Evolutionary conservation across 805 yeast genomes (phyloP).

Genomic region (Yamadazyma paraphyllophila): DNA sequence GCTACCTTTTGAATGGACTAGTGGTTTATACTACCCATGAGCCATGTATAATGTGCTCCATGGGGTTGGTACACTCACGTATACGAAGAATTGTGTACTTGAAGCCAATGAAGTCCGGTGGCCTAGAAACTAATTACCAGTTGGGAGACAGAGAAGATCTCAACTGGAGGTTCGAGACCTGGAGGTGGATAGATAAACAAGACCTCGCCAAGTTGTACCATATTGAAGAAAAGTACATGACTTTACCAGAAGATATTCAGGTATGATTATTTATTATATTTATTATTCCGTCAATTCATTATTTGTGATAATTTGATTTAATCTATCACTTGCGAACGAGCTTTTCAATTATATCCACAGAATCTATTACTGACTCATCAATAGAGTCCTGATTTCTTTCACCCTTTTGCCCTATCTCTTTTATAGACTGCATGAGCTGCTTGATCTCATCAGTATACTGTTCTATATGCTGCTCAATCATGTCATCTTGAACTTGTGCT

Average conservation of each 20-base stretch:
- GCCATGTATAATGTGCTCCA: slow-evolving; percentile 94
- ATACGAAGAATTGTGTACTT: slow-evolving; percentile 66
- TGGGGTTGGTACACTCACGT: slow-evolving; percentile 94
- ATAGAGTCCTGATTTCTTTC: not conserved
- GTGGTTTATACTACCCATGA: slow-evolving; percentile 90
- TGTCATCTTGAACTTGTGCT: not conserved
- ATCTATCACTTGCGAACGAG: not conserved
- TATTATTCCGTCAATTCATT: not conserved
- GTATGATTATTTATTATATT: slow-evolving; percentile 1
- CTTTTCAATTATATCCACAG: slow-evolving; percentile 1
- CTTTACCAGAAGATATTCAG: not conserved
- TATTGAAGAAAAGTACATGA: slow-evolving; percentile 2
- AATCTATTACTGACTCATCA: not conserved
- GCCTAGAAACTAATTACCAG: slow-evolving; percentile 65
- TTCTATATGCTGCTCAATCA: slow-evolving; percentile 10
- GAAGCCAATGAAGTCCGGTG: slow-evolving; percentile 38
- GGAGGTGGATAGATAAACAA: slow-evolving; percentile 53
- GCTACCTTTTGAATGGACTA: slow-evolving; percentile 71
- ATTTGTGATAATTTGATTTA: not conserved
- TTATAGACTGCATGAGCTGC: slow-evolving; percentile 2
- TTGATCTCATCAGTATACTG: slow-evolving; percentile 6
- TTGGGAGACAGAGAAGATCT: slow-evolving; percentile 72
- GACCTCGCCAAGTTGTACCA: slow-evolving; percentile 7
- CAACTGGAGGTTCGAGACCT: slow-evolving; percentile 86
- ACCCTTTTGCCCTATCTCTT: slow-evolving; percentile 5